Evolutionary conservation across 2,329 filamentous ascomycete species (phyloP).

Genomic region (Pseudogymnoascus sp.): DNA sequence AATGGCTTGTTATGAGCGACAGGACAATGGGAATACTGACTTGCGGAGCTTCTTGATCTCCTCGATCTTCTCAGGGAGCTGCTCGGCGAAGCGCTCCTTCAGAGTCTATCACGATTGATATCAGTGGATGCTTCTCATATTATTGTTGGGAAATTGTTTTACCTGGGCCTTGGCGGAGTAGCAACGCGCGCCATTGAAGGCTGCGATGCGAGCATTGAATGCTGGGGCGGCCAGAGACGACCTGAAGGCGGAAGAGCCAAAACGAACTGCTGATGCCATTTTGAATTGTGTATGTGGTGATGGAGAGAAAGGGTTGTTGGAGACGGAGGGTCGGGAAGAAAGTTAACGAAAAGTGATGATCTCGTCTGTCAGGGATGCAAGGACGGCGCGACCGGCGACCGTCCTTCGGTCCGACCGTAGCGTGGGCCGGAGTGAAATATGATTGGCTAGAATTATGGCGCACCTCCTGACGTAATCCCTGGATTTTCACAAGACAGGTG

Average conservation of each 20-base stretch:
- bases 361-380: constrained; percentile 11
- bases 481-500: constrained; percentile 10
- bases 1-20: constrained; percentile 24
- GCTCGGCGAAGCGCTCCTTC: constrained; percentile 97
- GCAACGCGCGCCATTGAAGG: constrained; percentile 78
- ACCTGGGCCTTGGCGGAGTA: constrained; percentile 93
- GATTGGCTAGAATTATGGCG: neutral
- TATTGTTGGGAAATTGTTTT: constrained; percentile 30
- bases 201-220: constrained; percentile 61
- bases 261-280: constrained; percentile 80
- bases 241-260: constrained; percentile 77
- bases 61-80: constrained; percentile 93
- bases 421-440: neutral
- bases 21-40: constrained; percentile 46
- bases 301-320: constrained; percentile 29
- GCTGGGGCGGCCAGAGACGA: constrained; percentile 63
- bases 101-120: constrained; percentile 57
- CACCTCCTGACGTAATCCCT: constrained; percentile 9
- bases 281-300: constrained; percentile 37
- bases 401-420: neutral
- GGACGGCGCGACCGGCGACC: neutral
- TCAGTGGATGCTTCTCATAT: constrained; percentile 7
- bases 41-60: constrained; percentile 98
- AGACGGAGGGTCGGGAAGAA: constrained; percentile 25
- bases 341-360: constrained; percentile 7